Conservation (phyloP, 768 basidiomycete genomes). For the Coprinopsis strossmayeri region DNA sequence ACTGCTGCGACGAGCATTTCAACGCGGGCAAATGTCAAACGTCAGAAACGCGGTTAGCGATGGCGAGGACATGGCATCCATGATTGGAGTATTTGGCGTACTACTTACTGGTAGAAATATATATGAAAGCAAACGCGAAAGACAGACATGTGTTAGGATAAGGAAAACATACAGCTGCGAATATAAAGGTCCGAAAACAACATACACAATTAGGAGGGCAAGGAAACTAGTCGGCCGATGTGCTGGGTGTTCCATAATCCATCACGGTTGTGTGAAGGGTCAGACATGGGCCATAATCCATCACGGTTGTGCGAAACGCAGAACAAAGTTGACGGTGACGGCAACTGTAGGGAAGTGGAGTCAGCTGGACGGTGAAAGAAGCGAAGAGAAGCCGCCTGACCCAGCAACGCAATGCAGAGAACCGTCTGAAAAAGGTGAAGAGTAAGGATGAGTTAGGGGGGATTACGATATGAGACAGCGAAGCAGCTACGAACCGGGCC, state of each 20-base stretch:
- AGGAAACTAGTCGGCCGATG: too few relatives aligned
- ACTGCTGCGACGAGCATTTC: constrained; percentile 45
- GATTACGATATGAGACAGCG: constrained; percentile 6
- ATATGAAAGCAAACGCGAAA: too few relatives aligned
- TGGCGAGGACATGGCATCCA: not conserved
- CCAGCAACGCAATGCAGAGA: constrained; percentile 73
- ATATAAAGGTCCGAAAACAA: too few relatives aligned
- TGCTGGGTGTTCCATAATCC: too few relatives aligned
- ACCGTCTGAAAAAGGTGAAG: constrained; percentile 49
- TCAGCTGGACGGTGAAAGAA: not conserved
- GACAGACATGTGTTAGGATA: too few relatives aligned
- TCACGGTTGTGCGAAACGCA: constrained; percentile 59
- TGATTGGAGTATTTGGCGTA: too few relatives aligned
- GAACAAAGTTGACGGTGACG: constrained; percentile 77
- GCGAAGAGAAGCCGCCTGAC: constrained; percentile 31
- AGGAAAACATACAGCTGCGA: too few relatives aligned
- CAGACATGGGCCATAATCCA: too few relatives aligned
- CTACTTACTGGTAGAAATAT: constrained; percentile 12
- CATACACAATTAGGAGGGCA: too few relatives aligned
- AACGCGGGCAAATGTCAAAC: constrained; percentile 46
- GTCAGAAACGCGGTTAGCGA: constrained; percentile 42
- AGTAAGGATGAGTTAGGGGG: constrained; percentile 11
- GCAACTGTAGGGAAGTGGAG: constrained; percentile 46
- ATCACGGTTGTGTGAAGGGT: too few relatives aligned
- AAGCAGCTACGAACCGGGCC: constrained; percentile 69